Conservation (phyloP, 2,329 filamentous ascomycete species). For the Furcasterigmium furcatum region DNA sequence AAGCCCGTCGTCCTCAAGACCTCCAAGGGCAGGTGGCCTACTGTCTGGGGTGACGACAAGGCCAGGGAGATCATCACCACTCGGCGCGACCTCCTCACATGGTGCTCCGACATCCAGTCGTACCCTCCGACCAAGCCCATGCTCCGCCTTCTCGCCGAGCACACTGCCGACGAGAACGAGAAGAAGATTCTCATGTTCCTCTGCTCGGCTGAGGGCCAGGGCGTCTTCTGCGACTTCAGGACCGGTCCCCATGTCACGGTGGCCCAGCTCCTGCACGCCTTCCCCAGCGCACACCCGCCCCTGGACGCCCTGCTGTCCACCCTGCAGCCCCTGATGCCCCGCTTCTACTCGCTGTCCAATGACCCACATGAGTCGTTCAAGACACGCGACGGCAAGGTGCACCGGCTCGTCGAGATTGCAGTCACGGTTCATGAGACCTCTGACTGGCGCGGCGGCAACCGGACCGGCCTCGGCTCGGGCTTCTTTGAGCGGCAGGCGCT, state of each 20-base stretch:
- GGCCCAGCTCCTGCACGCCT: constrained; percentile 82
- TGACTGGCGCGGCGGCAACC: constrained; percentile 69
- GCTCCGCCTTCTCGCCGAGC: constrained; percentile 80
- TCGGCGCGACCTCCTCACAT: constrained; percentile 85
- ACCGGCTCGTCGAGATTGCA: constrained; percentile 90
- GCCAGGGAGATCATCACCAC: constrained; percentile 85
- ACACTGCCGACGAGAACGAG: constrained; percentile 76
- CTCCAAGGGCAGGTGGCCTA: constrained; percentile 83
- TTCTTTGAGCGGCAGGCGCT: constrained; percentile 86
- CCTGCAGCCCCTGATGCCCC: constrained; percentile 87
- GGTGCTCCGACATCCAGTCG: constrained; percentile 93
- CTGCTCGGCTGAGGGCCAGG: constrained; percentile 86
- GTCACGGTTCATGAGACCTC: constrained; percentile 87
- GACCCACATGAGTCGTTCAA: constrained; percentile 79
- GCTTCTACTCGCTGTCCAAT: constrained; percentile 97
- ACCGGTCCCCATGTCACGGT: constrained; percentile 85
- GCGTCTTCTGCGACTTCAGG: constrained; percentile 88
- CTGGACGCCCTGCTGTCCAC: constrained; percentile 77
- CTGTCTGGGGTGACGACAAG: constrained; percentile 93
- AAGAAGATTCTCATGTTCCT: constrained; percentile 86
- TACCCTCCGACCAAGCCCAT: constrained; percentile 87
- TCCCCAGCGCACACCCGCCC: constrained; percentile 87
- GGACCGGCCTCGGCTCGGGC: constrained; percentile 86
- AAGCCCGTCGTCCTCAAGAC: constrained; percentile 80
- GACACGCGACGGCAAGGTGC: constrained; percentile 64